These are phyloP conservation scores for Pseudopediastrum boryanum DNA, from an alignment of 139 green algal species.

Conservation along the genomic window DNA sequence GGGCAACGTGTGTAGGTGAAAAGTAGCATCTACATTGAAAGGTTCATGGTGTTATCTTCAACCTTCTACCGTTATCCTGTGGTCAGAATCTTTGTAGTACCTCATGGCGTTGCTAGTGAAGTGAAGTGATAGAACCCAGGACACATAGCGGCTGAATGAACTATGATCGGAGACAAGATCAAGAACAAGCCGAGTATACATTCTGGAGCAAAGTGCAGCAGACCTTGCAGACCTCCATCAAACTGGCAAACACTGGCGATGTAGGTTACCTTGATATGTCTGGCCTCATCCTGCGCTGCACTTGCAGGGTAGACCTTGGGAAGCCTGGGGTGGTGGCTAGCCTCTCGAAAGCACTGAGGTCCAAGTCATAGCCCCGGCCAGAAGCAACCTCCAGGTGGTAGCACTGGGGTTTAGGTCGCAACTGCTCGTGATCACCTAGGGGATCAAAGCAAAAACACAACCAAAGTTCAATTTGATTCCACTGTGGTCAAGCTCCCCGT, in stretches of 20 bases:
- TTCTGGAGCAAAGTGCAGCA: neutral
- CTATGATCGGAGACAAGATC: too few species aligned
- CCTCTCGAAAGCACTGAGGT: slow-evolving; percentile 81
- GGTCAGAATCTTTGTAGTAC: too few species aligned
- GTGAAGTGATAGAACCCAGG: too few species aligned
- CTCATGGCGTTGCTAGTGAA: too few species aligned
- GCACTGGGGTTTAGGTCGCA: slow-evolving; percentile 71
- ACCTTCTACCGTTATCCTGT: too few species aligned
- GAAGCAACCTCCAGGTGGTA: slow-evolving; percentile 45
- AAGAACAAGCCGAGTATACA: too few species aligned
- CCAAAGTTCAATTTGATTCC: neutral
- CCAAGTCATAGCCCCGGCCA: slow-evolving; percentile 67
- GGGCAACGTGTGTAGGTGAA: too few species aligned
- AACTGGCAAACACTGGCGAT: neutral
- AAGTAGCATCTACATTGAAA: too few species aligned
- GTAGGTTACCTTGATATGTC: slow-evolving; percentile 51
- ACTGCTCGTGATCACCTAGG: slow-evolving; percentile 70
- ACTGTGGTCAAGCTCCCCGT: too few species aligned
- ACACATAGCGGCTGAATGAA: too few species aligned
- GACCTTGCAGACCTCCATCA: neutral
- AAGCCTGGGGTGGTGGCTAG: slow-evolving; percentile 50
- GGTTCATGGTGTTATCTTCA: too few species aligned
- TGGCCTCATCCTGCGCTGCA: slow-evolving; percentile 77
- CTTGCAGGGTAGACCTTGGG: slow-evolving; percentile 48
- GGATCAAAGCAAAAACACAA: neutral